phyloP scores from a whole-genome alignment of 2,329 filamentous ascomycete species.

The Tolypocladium ovalisporum region DNA sequence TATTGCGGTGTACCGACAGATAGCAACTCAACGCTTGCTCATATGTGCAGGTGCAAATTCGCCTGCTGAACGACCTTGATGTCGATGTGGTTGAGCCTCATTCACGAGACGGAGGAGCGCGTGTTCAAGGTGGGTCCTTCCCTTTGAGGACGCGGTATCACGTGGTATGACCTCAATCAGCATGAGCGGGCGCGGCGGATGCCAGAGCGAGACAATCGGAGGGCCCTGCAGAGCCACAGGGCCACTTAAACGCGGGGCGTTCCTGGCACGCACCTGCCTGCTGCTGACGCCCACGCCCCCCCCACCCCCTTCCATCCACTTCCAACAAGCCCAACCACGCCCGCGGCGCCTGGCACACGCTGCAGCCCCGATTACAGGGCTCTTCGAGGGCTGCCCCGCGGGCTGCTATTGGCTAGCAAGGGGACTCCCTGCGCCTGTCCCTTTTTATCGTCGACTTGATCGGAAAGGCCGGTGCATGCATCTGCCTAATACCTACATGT shows the following conservation, averaged over 20 bases:
- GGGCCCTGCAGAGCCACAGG: conserved; percentile 3
- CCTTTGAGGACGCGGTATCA: conserved; percentile 12
- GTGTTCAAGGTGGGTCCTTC: background rate
- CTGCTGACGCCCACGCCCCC: conserved; percentile 1
- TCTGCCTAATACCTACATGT: background rate
- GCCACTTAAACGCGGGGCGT: conserved; percentile 24
- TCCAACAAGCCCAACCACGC: conserved; percentile 1
- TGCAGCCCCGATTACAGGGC: conserved; percentile 21
- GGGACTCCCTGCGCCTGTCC: conserved; percentile 8
- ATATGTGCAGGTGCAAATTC: background rate
- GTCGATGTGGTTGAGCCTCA: background rate
- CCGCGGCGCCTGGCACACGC: conserved; percentile 9
- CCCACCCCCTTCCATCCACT: background rate
- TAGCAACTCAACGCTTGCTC: background rate
- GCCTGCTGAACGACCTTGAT: background rate
- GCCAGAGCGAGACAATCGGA: background rate
- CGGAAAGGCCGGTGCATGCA: conserved; percentile 1
- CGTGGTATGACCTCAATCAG: conserved; percentile 6
- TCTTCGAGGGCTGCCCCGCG: conserved; percentile 18
- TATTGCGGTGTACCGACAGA: background rate
- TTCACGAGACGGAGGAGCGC: background rate
- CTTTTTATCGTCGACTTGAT: conserved; percentile 5
- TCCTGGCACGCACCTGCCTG: conserved; percentile 18
- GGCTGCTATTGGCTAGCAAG: conserved; percentile 9
- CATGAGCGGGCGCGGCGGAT: background rate